Evolutionary conservation across 192 early-diverging fungal species (phyloP).

Genomic region (Backusella tarrabulga): DNA sequence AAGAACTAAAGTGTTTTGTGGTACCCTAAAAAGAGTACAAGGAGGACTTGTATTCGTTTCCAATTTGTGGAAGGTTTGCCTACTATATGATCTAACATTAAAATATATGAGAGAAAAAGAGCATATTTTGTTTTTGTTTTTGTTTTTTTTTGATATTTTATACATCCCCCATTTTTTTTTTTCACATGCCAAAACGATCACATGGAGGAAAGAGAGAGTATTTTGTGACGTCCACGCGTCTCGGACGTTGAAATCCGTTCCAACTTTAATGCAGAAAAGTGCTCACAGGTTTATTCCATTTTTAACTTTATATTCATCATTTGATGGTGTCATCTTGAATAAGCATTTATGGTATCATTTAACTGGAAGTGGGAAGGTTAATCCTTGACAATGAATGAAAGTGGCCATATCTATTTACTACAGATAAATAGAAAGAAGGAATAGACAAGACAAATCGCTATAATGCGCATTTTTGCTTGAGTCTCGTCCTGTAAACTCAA

Average conservation of each 20-base stretch:
- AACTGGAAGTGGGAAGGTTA: no score
- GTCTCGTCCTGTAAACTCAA: no score
- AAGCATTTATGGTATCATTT: no score
- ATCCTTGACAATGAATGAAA: no score
- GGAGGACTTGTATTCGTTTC: slow-evolving; percentile 75
- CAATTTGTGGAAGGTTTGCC: slow-evolving; percentile 88
- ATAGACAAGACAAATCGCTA: no score
- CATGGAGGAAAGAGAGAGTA: not conserved
- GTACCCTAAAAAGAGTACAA: slow-evolving; percentile 41
- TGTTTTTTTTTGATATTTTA: not conserved
- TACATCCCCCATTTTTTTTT: not conserved
- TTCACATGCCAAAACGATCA: not conserved
- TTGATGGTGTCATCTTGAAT: no score
- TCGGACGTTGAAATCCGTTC: not conserved
- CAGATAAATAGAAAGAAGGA: no score
- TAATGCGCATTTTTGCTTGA: no score
- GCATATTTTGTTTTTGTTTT: not conserved
- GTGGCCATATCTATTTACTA: no score
- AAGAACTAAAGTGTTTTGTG: not conserved
- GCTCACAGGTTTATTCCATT: not conserved
- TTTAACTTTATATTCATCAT: no score
- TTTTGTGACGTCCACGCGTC: not conserved
- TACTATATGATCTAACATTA: slow-evolving; percentile 90
- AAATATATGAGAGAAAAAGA: not conserved
- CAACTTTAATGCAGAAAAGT: not conserved